Evolutionary conservation across 148 eudicot genomes (phyloP), one percentile per base, ranked within the genome.

Genomic region (Dianthus caryophyllus): DNA sequence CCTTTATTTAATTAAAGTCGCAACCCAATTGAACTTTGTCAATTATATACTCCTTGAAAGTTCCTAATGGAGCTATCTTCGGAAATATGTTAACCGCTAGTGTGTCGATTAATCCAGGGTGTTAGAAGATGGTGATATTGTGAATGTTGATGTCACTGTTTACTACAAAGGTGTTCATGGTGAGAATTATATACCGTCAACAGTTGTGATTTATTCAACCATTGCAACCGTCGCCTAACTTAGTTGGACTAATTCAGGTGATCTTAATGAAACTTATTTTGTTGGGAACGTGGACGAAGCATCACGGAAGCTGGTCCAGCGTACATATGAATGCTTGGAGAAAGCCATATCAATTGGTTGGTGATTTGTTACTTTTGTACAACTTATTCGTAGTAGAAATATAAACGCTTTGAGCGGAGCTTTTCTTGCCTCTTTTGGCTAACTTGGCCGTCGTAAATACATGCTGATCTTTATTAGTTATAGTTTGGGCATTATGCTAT

Each of bases 111-210:
- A 53, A 79, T 79, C 54, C 90, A 94, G 99, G 84, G 91, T 84
- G 79, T 75, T 94, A 66, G 97, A 94, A 77, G 99, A 94, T 76
- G 99, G 99, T 8, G 99, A 94, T 76, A 94, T 94, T 75, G 97
- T 94, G 47, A 94, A 94, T 71, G 96, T 94, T 65, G 99, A 94
- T 71, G 96, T 94, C 54, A 84, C 90, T 76, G 96, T 94, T 73
- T 83, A 72, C 75, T 94, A 84, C 72, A 94, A 94, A 81, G 99
- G 99, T 62, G 97, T 94, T 41, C 99, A 94, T 69, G 97, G 99
- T 94, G 70, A 79, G 90, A 66, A 65, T n/a, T 43, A 20, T 39
- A 29, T 63, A 64, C 39, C 18, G 18, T 2, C 20, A 1, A 16
- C 50, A 38, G 53, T 16, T 65, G 27, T 50, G 38, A 12, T n/a